phyloP scores from a whole-genome alignment of 2,329 filamentous ascomycete species.

The Aspergillus puulaauensis region DNA sequence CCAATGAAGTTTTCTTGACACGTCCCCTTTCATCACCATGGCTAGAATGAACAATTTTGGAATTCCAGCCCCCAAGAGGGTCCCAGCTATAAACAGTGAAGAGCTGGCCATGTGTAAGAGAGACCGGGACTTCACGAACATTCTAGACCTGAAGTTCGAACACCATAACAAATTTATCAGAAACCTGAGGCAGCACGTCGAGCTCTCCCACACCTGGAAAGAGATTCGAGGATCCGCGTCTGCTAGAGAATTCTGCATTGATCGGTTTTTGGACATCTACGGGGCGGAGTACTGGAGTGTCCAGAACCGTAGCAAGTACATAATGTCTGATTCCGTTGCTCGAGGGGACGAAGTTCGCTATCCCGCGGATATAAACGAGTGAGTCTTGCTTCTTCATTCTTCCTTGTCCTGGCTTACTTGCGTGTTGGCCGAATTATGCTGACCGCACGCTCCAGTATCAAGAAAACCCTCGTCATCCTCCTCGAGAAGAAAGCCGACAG shows the following conservation, averaged over 20 bases:
- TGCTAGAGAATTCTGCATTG: slow-evolving; percentile 14
- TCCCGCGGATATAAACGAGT: slow-evolving; percentile 21
- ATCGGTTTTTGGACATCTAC: slow-evolving; percentile 16
- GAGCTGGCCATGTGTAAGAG: neutral
- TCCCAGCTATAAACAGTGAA: neutral
- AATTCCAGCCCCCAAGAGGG: neutral
- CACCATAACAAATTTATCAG: slow-evolving; percentile 18
- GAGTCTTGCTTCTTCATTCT: slow-evolving; percentile 2
- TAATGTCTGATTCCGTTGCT: slow-evolving; percentile 20
- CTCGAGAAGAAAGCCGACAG: slow-evolving; percentile 19
- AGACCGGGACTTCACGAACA: slow-evolving; percentile 21
- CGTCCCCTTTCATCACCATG: neutral
- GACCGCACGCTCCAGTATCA: slow-evolving; percentile 11
- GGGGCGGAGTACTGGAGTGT: slow-evolving; percentile 25
- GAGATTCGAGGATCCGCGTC: slow-evolving; percentile 7
- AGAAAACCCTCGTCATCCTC: slow-evolving; percentile 15
- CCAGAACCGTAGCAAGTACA: slow-evolving; percentile 17
- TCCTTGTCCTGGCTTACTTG: neutral
- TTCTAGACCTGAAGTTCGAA: slow-evolving; percentile 22
- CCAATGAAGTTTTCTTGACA: neutral
- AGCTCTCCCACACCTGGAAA: slow-evolving; percentile 11
- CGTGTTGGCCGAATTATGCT: neutral
- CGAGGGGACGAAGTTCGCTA: slow-evolving; percentile 16
- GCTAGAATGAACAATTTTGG: neutral
- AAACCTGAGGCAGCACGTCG: slow-evolving; percentile 12